These are phyloP conservation scores for Acer negundo DNA, from an alignment of 345 rosid species.

Conservation along the genomic window DNA sequence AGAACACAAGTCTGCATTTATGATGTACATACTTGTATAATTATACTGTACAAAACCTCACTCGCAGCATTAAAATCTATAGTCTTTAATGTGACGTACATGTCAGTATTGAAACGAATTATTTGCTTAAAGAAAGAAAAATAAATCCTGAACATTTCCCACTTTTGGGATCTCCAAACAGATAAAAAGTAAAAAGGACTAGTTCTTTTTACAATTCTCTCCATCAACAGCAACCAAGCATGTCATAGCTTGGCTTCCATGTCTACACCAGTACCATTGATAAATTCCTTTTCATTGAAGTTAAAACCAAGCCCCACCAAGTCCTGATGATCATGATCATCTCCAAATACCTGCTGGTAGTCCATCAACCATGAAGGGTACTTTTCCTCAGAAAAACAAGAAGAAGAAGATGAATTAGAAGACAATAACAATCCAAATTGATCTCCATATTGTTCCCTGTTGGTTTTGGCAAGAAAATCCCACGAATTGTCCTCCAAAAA, in stretches of 20 bases:
- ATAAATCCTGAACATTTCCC: not conserved
- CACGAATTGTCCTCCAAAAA: conserved; percentile 46
- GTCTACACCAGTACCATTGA: conserved; percentile 21
- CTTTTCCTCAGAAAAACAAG: conserved; percentile 24
- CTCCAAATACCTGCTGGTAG: conserved; percentile 36
- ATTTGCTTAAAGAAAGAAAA: conserved; percentile 14
- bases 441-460: conserved; percentile 23
- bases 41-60: too few species aligned
- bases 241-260: conserved; percentile 33
- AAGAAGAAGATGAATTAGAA: not conserved
- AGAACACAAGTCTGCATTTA: not conserved
- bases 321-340: conserved; percentile 38
- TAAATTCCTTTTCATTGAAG: conserved; percentile 40
- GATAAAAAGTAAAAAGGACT: not conserved
- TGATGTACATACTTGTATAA: too few species aligned
- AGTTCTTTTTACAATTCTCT: not conserved
- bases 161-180: conserved; percentile 13
- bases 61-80: too few species aligned
- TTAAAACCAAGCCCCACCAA: conserved; percentile 42
- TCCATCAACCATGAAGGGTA: conserved; percentile 51
- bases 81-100: too few species aligned
- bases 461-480: conserved; percentile 35
- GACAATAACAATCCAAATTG: conserved; percentile 39
- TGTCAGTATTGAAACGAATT: too few species aligned
- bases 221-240: not conserved